These are phyloP conservation scores for Limtongia smithiae DNA, from an alignment of 805 yeast genomes.

Conservation along the genomic window DNA sequence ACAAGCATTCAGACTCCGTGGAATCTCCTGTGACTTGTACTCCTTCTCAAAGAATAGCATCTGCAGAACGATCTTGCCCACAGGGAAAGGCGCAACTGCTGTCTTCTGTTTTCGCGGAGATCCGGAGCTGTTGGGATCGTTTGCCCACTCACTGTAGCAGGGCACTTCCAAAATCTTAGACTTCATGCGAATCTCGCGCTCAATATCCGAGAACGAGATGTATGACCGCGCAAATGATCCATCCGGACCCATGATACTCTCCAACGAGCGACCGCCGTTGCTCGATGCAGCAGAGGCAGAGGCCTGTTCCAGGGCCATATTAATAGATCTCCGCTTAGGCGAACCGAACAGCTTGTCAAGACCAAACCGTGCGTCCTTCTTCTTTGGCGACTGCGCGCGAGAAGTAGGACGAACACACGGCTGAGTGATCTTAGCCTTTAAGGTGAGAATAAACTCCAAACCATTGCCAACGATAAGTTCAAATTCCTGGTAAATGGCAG, in stretches of 20 bases:
- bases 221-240: constrained; percentile 86
- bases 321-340: constrained; percentile 21
- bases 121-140: constrained; percentile 27
- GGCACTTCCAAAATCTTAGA: constrained; percentile 53
- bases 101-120: constrained; percentile 31
- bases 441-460: constrained; percentile 58
- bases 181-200: constrained; percentile 52
- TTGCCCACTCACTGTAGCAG: constrained; percentile 81
- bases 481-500: constrained; percentile 63
- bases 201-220: constrained; percentile 58
- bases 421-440: constrained; percentile 56
- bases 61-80: constrained; percentile 65
- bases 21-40: constrained; percentile 58
- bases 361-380: constrained; percentile 16
- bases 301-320: constrained; percentile 44
- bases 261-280: constrained; percentile 42
- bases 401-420: constrained; percentile 38
- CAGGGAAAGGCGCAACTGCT: constrained; percentile 49
- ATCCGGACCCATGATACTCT: constrained; percentile 64
- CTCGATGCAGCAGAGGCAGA: not conserved
- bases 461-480: constrained; percentile 59
- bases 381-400: constrained; percentile 17
- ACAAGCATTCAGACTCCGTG: constrained; percentile 55
- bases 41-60: constrained; percentile 68
- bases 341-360: constrained; percentile 17